Percentiles rank a stretch among this genome's conserved stretches.
Conservation (phyloP, 2,329 filamentous ascomycete genomes). For the Pestalotiopsis sp. region DNA sequence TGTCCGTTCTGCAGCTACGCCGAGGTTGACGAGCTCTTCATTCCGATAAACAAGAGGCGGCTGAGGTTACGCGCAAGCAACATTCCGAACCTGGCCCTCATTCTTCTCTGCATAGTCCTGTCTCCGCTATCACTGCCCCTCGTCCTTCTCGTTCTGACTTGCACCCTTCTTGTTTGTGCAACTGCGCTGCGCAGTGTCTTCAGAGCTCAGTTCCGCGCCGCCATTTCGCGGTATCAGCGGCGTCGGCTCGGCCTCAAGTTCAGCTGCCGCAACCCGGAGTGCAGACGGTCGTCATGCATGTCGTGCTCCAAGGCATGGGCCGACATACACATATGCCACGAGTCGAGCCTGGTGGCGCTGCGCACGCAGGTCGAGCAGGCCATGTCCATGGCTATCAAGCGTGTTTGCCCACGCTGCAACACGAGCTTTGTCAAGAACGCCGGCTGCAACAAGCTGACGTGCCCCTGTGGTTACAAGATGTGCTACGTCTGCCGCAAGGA, state of each 20-base stretch:
- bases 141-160: conserved; percentile 46
- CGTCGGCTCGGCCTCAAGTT: conserved; percentile 76
- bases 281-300: conserved; percentile 73
- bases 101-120: conserved; percentile 27
- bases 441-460: conserved; percentile 96
- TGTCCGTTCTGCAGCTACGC: conserved; percentile 93
- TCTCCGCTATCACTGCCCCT: conserved; percentile 35
- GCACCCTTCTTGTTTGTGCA: conserved; percentile 41
- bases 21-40: conserved; percentile 78
- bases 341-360: conserved; percentile 76
- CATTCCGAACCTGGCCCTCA: conserved; percentile 39
- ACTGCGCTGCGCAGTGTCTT: conserved; percentile 42
- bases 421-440: conserved; percentile 90
- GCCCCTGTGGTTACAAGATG: conserved; percentile 95
- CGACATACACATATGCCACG: conserved; percentile 88
- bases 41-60: conserved; percentile 53
- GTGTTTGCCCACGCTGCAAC: conserved; percentile 88
- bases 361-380: conserved; percentile 90
- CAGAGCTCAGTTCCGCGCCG: conserved; percentile 51
- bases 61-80: conserved; percentile 58
- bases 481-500: conserved; percentile 93
- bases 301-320: conserved; percentile 80
- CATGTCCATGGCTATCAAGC: conserved; percentile 91
- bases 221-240: conserved; percentile 67
- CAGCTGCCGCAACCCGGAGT: conserved; percentile 69